Evolutionary conservation across 2,329 filamentous ascomycete species (phyloP), one percentile per base, ranked within the genome.

Genomic region (Lecanicillium sp.): DNA sequence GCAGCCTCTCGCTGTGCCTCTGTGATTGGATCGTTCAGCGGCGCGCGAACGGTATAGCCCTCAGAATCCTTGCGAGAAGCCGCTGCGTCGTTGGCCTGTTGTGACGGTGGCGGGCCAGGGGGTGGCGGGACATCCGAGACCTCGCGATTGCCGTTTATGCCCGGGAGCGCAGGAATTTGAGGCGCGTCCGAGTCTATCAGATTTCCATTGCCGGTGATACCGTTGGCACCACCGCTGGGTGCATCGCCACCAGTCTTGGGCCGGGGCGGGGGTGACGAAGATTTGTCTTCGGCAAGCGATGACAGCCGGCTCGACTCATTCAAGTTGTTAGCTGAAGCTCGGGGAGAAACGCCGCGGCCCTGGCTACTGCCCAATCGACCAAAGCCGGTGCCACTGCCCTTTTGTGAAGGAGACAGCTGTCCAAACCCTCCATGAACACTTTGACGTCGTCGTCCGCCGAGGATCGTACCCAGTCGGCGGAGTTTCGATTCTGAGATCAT

Each of bases 41-140:
- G 65, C 0, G 77, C 70, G 0, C 82, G 84, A n/a, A 90, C 73
- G 4, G 73, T 82, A 53, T 80, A 92, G 6, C 85, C 86, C 47
- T 94, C 85, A 0, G 76, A 65, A 53, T 92, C 86, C 54, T 78
- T 85, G 15, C 63, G 60, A 40, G 70, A 55, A 40, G 64, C 55
- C 1, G 48, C 45, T 8, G 57, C 40, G 13, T 60, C 55, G 16
- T 60, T 56, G 37, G 56, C 57, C 40, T 70, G 67, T 13, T 50
- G 48, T 3, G 64, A 62, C 3, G 69, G 66, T 2, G 74, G 70
- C 16, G 71, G 66, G 0, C 70, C 70, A 2, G 68, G 62, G 13
- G 73, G 71, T 20, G 73, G 67, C 8, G 67, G 60, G 20, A 35
- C 33, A 25, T 25, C 33, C 9, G 17, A 20, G 16, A 35, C 13